Conservation (phyloP, 345 rosid genomes). For the Arabis alpina region DNA sequence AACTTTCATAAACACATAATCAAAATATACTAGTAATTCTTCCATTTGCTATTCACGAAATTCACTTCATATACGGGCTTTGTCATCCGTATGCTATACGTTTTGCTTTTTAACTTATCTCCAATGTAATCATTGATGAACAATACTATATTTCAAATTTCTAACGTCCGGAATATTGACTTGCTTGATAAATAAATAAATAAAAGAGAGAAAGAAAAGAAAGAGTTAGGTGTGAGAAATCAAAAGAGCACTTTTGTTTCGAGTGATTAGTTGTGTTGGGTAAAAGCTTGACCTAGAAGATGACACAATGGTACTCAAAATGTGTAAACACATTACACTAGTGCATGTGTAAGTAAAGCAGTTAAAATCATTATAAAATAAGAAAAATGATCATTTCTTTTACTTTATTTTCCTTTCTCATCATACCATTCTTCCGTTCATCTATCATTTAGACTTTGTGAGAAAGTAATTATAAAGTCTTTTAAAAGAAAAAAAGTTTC, state of each 20-base stretch:
- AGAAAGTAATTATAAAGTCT: constrained; percentile 34
- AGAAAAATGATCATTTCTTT: constrained; percentile 12
- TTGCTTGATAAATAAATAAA: constrained; percentile 28
- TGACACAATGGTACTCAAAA: constrained; percentile 38
- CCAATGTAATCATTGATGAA: constrained; percentile 20
- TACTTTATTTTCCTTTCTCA: constrained; percentile 11
- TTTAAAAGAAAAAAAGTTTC: constrained; percentile 17
- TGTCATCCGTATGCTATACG: too few species aligned
- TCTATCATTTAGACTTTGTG: constrained; percentile 42
- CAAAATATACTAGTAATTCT: too few species aligned
- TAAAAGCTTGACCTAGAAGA: constrained; percentile 45
- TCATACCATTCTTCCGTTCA: constrained; percentile 27
- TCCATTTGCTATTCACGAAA: too few species aligned
- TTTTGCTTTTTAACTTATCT: too few species aligned
- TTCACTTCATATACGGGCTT: too few species aligned
- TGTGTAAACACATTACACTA: constrained; percentile 38
- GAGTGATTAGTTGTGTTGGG: constrained; percentile 45
- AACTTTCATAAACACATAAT: too few species aligned
- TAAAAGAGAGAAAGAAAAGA: not conserved
- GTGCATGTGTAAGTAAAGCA: constrained; percentile 36
- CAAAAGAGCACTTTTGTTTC: constrained; percentile 45
- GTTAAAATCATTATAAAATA: constrained; percentile 15
- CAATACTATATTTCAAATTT: not conserved
- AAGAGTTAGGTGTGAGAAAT: constrained; percentile 9
- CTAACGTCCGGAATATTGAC: constrained; percentile 27